Evolutionary conservation across 768 basidiomycete genomes (phyloP), one percentile per base, ranked within the genome.

Genomic region (Pulveroboletus sp.): DNA sequence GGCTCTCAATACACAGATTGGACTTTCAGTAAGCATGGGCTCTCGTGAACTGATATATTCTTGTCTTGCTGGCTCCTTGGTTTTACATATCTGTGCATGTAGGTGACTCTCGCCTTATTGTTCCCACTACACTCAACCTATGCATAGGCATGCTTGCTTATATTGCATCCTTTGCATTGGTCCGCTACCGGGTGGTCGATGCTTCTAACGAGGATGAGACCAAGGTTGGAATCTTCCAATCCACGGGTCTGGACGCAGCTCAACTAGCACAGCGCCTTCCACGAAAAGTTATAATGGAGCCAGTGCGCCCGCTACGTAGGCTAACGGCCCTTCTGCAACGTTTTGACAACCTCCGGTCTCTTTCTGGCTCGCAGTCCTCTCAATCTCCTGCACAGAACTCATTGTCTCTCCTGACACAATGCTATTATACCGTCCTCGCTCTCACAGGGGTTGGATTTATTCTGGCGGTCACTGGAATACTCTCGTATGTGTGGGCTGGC

Each of bases 21-120:
- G 55, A 11, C 1, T 32, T 12, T 12, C 57, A 21, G 3, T 56
- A 5, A 39, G 52, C 38, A 21, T 26, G 0, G n/a, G 45, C 1
- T 30, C 55, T 15, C 61, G 58, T 32, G 57, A 68, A 24, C 27
- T 68, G 14, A 46, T 69, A 21, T 66, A 68, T 51, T 31, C 58
- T 11, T 64, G 61, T 46, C 62, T 68, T 40, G 38, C 64, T 6
- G 68, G 68, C 5, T 66, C 68, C 21, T 44, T 68, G 37, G 43
- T 69, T 31, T 64, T 68, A 41, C 66, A 69, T 26, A 42, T 69
- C 8, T 66, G 57, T 54, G 59, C 66, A 45, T 6, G 66, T 66
- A 36, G 21, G 66, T 57, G 14, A 31, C 18, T 51, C 47, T 24
- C 31, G 6, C 28, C 3, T 51, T 14, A 27, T 15, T 33, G 8